phyloP scores from a whole-genome alignment of 495 filamentous ascomycete species.

The Talaromyces borbonicus region DNA sequence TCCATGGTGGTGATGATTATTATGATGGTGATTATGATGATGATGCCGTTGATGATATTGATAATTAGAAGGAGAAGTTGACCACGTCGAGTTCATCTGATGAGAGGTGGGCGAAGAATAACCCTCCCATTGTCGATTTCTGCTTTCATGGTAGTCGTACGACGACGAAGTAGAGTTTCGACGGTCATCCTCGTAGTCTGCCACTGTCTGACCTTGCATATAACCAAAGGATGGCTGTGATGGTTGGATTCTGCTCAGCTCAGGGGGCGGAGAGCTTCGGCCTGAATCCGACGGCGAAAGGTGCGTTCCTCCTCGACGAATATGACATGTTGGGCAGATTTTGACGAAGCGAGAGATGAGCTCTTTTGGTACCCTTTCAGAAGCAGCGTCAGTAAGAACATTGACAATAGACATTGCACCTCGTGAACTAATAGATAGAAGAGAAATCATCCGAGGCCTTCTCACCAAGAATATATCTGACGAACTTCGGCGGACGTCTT shows the following conservation, averaged over 20 bases:
- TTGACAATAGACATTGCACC: background rate
- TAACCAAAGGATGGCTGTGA: background rate
- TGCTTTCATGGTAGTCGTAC: background rate
- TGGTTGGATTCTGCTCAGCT: slow-evolving; percentile 9
- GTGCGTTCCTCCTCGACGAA: slow-evolving; percentile 35
- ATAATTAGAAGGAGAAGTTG: background rate
- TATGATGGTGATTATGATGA: background rate
- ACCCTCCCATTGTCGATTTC: background rate
- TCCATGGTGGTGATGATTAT: background rate
- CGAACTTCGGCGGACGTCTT: slow-evolving; percentile 50
- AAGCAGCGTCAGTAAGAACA: background rate
- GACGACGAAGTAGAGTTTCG: slow-evolving; percentile 4
- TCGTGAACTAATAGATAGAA: background rate
- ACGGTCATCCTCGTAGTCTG: background rate
- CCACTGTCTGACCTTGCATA: background rate
- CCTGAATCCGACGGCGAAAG: slow-evolving; percentile 37
- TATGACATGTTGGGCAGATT: slow-evolving; percentile 43
- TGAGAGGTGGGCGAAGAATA: background rate
- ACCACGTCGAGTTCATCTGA: background rate
- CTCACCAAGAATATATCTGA: slow-evolving; percentile 48
- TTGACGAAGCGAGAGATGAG: slow-evolving; percentile 49
- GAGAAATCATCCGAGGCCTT: slow-evolving; percentile 1
- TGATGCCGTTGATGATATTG: background rate
- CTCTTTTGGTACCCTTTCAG: slow-evolving; percentile 46
- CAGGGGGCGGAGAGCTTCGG: slow-evolving; percentile 31